These are phyloP conservation scores for Pouteria glomerata DNA, from an alignment of 148 eudicot species.

Conservation along the genomic window DNA sequence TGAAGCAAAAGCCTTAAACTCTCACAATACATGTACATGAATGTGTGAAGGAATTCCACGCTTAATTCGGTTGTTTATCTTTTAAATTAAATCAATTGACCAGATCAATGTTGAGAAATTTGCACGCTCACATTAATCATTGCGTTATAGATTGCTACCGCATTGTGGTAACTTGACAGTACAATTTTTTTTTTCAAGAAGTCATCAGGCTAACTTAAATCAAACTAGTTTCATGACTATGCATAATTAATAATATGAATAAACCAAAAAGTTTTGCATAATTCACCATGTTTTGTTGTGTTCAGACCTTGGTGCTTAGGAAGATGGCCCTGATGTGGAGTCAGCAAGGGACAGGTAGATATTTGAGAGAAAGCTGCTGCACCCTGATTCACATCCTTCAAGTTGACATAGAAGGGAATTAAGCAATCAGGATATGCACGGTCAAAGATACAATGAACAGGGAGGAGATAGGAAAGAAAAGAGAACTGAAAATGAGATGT, in stretches of 20 bases:
- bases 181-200: neutral
- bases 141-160: no score
- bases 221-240: neutral
- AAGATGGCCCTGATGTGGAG: conserved; percentile 52
- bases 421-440: conserved; percentile 5
- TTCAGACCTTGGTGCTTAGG: conserved; percentile 74
- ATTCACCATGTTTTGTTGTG: neutral
- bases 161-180: neutral
- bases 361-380: conserved; percentile 52
- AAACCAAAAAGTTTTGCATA: neutral
- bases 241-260: neutral
- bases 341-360: conserved; percentile 40
- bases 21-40: neutral
- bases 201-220: neutral
- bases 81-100: no score
- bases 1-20: neutral
- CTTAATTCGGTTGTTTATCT: neutral
- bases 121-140: no score
- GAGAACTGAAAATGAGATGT: neutral
- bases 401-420: conserved; percentile 14
- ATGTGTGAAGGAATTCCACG: neutral
- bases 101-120: no score
- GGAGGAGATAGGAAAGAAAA: neutral
- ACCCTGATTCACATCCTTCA: conserved; percentile 61
- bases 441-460: neutral